These are phyloP conservation scores for Fusarium robinianum DNA, from an alignment of 2,329 filamentous ascomycete species.

Conservation along the genomic window DNA sequence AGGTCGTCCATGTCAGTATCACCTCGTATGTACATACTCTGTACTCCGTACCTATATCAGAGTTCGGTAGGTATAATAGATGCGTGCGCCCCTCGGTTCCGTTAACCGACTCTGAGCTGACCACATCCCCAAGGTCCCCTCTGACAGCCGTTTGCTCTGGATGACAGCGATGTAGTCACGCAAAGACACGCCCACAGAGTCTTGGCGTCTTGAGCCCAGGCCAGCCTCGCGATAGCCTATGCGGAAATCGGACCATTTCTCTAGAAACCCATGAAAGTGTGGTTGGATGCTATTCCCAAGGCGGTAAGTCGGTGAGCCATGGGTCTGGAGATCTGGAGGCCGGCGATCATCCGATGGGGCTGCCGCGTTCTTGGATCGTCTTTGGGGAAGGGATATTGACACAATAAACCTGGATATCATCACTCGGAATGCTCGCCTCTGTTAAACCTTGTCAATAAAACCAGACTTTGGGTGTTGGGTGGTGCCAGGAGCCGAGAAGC, in stretches of 20 bases:
- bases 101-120: conserved; percentile 3
- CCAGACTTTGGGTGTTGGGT: no score
- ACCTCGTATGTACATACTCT: no score
- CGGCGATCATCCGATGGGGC: conserved; percentile 29
- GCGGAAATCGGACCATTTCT: conserved; percentile 34
- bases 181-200: conserved; percentile 8
- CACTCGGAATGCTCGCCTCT: no score
- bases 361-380: no score
- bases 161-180: conserved; percentile 5
- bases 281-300: conserved; percentile 29
- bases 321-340: conserved; percentile 33
- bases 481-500: not conserved
- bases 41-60: conserved; percentile 1
- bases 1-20: no score
- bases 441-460: no score
- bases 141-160: not conserved
- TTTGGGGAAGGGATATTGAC: no score
- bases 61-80: not conserved
- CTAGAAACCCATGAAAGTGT: conserved; percentile 21
- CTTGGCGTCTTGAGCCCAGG: conserved; percentile 19
- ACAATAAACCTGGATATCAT: no score
- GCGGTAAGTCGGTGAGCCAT: conserved; percentile 30
- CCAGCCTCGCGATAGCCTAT: conserved; percentile 35
- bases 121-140: conserved; percentile 1
- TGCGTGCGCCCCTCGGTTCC: conserved; percentile 5